Evolutionary conservation across 805 yeast species (phyloP).

Genomic region (Schwanniomyces polymorphus): DNA sequence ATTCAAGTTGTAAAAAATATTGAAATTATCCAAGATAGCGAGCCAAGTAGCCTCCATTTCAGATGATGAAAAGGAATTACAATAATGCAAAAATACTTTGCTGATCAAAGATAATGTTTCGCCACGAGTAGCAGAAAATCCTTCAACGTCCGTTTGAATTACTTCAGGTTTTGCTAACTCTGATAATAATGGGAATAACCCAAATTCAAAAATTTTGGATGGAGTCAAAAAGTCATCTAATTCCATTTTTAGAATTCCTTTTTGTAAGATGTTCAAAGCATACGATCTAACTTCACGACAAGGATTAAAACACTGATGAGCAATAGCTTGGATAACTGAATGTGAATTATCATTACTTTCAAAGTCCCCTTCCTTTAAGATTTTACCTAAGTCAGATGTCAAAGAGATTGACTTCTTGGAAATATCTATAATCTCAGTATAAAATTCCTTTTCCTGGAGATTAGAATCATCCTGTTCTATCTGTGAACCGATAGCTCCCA

Average conservation of each 20-base stretch:
- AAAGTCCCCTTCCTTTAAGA: slow-evolving; percentile 32
- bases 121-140: slow-evolving; percentile 64
- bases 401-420: slow-evolving; percentile 63
- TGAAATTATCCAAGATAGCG: slow-evolving; percentile 31
- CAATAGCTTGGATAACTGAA: slow-evolving; percentile 77
- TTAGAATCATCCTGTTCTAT: slow-evolving; percentile 61
- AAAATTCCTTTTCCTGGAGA: slow-evolving; percentile 45
- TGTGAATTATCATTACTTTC: slow-evolving; percentile 41
- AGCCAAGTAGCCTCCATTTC: slow-evolving; percentile 33
- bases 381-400: slow-evolving; percentile 51
- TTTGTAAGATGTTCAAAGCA: slow-evolving; percentile 64
- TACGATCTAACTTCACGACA: slow-evolving; percentile 71
- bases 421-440: slow-evolving; percentile 51
- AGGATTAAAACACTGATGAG: slow-evolving; percentile 88
- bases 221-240: slow-evolving; percentile 43
- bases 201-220: slow-evolving; percentile 64
- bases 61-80: slow-evolving; percentile 20
- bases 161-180: slow-evolving; percentile 67
- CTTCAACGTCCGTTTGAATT: slow-evolving; percentile 54
- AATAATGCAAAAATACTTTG: slow-evolving; percentile 45
- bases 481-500: slow-evolving; percentile 77
- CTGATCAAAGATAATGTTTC: slow-evolving; percentile 69
- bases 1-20: slow-evolving; percentile 22
- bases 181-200: slow-evolving; percentile 70
- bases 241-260: slow-evolving; percentile 44